Percentiles rank a stretch among this genome's conserved stretches.
Conservation (phyloP, 2,329 filamentous ascomycete genomes). For the Hypoxylon sp. region DNA sequence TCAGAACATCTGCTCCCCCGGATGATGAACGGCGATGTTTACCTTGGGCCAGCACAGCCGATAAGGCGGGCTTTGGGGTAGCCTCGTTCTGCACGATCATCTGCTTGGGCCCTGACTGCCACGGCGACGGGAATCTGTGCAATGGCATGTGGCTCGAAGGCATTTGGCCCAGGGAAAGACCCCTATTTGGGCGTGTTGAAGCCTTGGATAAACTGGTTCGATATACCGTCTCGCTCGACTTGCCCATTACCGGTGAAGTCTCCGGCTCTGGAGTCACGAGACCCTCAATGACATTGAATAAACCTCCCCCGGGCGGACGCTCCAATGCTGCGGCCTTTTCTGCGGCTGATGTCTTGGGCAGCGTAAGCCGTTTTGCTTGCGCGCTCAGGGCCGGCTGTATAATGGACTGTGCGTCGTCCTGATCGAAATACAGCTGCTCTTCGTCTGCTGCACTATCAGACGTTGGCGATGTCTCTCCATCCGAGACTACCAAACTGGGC, state of each 20-base stretch:
- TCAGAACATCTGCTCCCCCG: slow-evolving; percentile 68
- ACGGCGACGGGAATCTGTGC: slow-evolving; percentile 53
- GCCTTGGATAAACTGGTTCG: slow-evolving; percentile 7
- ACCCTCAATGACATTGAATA: slow-evolving; percentile 54
- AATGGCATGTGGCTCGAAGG: slow-evolving; percentile 40
- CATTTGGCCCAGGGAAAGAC: slow-evolving; percentile 48
- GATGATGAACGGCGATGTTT: slow-evolving; percentile 66
- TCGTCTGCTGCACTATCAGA: slow-evolving; percentile 52
- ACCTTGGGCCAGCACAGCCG: slow-evolving; percentile 61
- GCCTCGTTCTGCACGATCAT: slow-evolving; percentile 52
- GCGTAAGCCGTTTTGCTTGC: slow-evolving; percentile 67
- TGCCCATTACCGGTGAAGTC: slow-evolving; percentile 14
- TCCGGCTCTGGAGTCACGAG: slow-evolving; percentile 45
- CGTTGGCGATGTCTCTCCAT: slow-evolving; percentile 45
- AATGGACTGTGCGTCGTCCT: slow-evolving; percentile 70
- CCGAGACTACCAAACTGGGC: slow-evolving; percentile 37
- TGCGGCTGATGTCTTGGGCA: slow-evolving; percentile 65
- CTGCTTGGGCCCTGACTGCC: slow-evolving; percentile 58
- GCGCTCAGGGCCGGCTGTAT: slow-evolving; percentile 71
- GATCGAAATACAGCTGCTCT: slow-evolving; percentile 58
- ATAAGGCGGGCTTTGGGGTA: slow-evolving; percentile 55
- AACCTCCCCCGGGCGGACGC: slow-evolving; percentile 53
- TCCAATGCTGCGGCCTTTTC: slow-evolving; percentile 70
- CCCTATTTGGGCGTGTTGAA: slow-evolving; percentile 45
- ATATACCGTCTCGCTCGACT: slow-evolving; percentile 18